phyloP scores from a whole-genome alignment of 768 basidiomycete species.

The Suillus weaverae region DNA sequence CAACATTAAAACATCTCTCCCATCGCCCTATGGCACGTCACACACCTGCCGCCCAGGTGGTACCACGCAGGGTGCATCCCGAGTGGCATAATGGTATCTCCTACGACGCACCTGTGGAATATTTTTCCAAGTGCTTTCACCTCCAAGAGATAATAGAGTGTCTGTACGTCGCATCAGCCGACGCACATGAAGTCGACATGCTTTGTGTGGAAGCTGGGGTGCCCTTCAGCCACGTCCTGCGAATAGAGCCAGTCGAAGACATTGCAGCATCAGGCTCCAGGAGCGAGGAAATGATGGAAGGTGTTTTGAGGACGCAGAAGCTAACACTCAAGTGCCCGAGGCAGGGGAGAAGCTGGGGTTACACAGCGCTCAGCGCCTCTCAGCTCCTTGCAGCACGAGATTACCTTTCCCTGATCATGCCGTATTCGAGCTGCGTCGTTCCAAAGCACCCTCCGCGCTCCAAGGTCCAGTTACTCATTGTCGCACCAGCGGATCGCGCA shows the following conservation, averaged over 20 bases:
- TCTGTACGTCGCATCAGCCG: constrained; percentile 22
- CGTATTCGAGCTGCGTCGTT: constrained; percentile 21
- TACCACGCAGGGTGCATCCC: background rate
- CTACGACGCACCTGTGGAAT: background rate
- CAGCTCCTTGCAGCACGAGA: constrained; percentile 44
- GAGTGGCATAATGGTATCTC: constrained; percentile 5
- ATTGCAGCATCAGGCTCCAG: background rate
- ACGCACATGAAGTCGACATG: constrained; percentile 13
- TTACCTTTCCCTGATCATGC: constrained; percentile 43
- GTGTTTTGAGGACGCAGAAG: background rate
- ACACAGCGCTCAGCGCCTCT: constrained; percentile 27
- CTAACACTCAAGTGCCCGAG: constrained; percentile 6
- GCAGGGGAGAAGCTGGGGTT: background rate
- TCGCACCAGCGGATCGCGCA: constrained; percentile 27
- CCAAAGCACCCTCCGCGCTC: constrained; percentile 4
- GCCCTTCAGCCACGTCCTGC: constrained; percentile 24
- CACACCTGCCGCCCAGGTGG: background rate
- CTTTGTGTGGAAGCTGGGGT: constrained; percentile 14
- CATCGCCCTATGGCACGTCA: background rate
- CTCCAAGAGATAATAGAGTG: constrained; percentile 14
- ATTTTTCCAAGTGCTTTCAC: constrained; percentile 4
- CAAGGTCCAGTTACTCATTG: constrained; percentile 26
- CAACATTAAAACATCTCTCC: constrained; percentile 12
- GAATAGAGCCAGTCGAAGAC: constrained; percentile 6
- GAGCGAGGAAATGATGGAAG: constrained; percentile 5